Conservation (phyloP, 1,284 basidiomycete genomes). For the Athelia sp. region DNA sequence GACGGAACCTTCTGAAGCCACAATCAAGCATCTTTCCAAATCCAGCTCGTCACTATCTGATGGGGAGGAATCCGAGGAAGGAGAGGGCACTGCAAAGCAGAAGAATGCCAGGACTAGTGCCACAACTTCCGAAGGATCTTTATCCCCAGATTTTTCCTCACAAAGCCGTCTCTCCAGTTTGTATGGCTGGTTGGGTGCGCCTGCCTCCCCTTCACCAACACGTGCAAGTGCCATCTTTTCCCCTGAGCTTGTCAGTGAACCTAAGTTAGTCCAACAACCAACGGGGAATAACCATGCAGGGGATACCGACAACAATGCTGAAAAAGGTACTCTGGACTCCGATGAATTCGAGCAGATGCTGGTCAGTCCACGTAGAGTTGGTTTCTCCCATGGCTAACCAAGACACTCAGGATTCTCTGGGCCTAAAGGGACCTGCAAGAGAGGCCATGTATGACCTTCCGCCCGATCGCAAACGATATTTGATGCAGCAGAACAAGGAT, state of each 20-base stretch:
- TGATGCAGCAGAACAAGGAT: constrained; percentile 54
- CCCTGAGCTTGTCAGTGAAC: constrained; percentile 60
- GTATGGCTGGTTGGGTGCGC: constrained; percentile 52
- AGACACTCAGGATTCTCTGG: constrained; percentile 56
- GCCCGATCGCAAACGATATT: constrained; percentile 61
- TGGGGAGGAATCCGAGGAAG: constrained; percentile 45
- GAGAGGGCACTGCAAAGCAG: constrained; percentile 64
- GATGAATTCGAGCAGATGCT: constrained; percentile 58
- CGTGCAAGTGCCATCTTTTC: constrained; percentile 26
- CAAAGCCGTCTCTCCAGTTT: constrained; percentile 60
- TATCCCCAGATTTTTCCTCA: constrained; percentile 39
- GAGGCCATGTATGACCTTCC: constrained; percentile 63
- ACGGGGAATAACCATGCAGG: constrained; percentile 23
- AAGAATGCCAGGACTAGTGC: constrained; percentile 17
- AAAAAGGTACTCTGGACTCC: constrained; percentile 37
- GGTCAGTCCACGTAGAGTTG: constrained; percentile 39
- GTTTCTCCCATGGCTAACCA: background rate
- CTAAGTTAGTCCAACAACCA: constrained; percentile 44
- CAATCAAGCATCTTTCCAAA: constrained; percentile 28
- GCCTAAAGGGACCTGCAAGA: constrained; percentile 66
- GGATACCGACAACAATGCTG: constrained; percentile 13
- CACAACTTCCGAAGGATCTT: constrained; percentile 15
- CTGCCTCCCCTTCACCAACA: constrained; percentile 29
- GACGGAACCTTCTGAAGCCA: constrained; percentile 45
- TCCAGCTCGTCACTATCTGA: constrained; percentile 30